Evolutionary conservation across 768 basidiomycete species (phyloP).

Genomic region (Suillus decipiens): DNA sequence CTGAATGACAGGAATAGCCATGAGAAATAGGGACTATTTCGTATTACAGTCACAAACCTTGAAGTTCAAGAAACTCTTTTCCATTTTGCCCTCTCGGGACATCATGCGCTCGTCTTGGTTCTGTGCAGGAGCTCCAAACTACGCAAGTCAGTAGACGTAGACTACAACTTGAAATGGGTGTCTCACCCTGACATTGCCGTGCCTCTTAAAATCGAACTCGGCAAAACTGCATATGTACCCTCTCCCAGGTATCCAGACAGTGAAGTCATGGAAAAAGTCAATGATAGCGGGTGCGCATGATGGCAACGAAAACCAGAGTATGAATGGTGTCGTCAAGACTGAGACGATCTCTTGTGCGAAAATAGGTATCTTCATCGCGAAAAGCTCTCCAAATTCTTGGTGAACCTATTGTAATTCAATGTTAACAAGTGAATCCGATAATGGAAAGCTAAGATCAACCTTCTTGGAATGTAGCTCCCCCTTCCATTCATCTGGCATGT

Average conservation of each 20-base stretch:
- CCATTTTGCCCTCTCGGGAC: conserved; percentile 97
- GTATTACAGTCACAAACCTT: conserved; percentile 48
- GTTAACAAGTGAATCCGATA: conserved; percentile 5
- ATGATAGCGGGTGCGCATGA: conserved; percentile 87
- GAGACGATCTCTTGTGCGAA: conserved; percentile 89
- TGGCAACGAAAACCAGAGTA: conserved; percentile 92
- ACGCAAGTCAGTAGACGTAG: conserved; percentile 9
- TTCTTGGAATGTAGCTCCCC: conserved; percentile 84
- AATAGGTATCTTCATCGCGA: conserved; percentile 87
- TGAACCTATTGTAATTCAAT: conserved; percentile 60
- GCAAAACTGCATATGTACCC: conserved; percentile 99
- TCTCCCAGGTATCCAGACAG: conserved; percentile 93
- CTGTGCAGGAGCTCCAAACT: conserved; percentile 85
- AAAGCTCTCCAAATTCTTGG: conserved; percentile 87
- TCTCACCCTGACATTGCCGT: conserved; percentile 85
- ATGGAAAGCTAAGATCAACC: conserved; percentile 41
- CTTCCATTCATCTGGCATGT: conserved; percentile 94
- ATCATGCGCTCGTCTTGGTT: conserved; percentile 73
- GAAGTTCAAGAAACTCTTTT: conserved; percentile 95
- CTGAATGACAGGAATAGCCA: conserved; percentile 33
- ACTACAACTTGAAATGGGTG: not conserved
- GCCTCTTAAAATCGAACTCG: conserved; percentile 95
- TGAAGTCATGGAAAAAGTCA: conserved; percentile 98
- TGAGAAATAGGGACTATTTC: not conserved
- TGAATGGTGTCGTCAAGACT: conserved; percentile 90